Evolutionary conservation across 176 grass and related monocot species (phyloP), one percentile per base, ranked within the genome.

Genomic region (Raddia distichophylla): DNA sequence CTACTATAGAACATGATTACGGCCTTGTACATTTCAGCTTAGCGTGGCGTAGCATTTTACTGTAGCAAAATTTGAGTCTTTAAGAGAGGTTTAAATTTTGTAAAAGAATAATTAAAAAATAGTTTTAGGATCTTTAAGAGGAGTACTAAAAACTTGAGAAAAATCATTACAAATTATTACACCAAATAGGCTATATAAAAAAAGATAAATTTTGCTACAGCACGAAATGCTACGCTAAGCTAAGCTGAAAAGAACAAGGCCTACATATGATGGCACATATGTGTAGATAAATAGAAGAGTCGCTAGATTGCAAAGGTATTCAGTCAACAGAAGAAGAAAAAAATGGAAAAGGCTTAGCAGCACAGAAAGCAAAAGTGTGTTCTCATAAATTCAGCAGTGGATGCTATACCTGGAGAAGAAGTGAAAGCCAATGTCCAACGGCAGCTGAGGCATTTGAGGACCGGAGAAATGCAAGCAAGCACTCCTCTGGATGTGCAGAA

Each of bases 371-470:
- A 75, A 82, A 67, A 44, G 10, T 5, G 50, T 47, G 10, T 5
- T 2, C 19, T 37, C 5, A 54, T 27, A 60, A 61, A 84, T 75
- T 71, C 49, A 81, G 33, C 52, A 77, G 69, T n/a, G 35, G 60
- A 22, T 37, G 51, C 6, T 48, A 46, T 91, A 98, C 95, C 80
- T 93, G 92, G 44, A 95, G 87, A 91, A 98, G 90, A 82, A 93
- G 90, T 59, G 93, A 98, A 47, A 98, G 79, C 93, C 92, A 98
- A 57, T 98, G 93, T 47, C 93, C 96, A 8, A 95, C 89, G 45
- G 85, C 90, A 86, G 96, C 86, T 82, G 96, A 93, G 86, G 96
- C 96, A 84, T 88, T 85, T 69, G 85, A 88, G 3, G 96, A 98
- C 80, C 60, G 84, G 53, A 98, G 86, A 75, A 98, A 98, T 80